These are phyloP conservation scores for Vitis riparia DNA, from an alignment of 164 flowering plant species.

Conservation along the genomic window DNA sequence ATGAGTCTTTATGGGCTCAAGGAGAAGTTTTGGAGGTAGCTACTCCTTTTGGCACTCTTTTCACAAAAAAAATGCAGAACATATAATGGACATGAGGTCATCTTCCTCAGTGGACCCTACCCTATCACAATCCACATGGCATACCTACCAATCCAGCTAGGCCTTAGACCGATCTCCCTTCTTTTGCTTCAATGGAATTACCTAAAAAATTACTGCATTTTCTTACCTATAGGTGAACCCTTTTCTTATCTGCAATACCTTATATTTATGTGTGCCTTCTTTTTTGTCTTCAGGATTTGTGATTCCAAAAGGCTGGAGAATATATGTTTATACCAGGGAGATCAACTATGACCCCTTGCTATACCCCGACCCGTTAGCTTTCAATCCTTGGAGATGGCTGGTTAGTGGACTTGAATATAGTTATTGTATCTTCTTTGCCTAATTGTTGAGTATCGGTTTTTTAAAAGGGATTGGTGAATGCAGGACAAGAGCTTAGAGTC, in stretches of 20 bases:
- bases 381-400: constrained; percentile 89
- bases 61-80: constrained; percentile 2
- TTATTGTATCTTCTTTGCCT: neutral
- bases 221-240: too few species aligned
- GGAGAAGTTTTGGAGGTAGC: constrained; percentile 13
- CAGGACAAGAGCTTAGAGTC: constrained; percentile 71
- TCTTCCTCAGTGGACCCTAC: constrained; percentile 28
- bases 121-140: constrained; percentile 32
- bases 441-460: neutral
- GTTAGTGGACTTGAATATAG: constrained; percentile 20
- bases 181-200: constrained; percentile 4
- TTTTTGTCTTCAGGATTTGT: constrained; percentile 45
- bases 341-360: constrained; percentile 55
- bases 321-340: constrained; percentile 74
- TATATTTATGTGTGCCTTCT: neutral
- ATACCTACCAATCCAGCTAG: constrained; percentile 31
- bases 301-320: constrained; percentile 75
- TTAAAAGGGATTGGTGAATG: constrained; percentile 15
- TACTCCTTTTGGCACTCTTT: constrained; percentile 3
- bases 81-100: constrained; percentile 18
- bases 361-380: constrained; percentile 55
- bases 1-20: constrained; percentile 24
- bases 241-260: too few species aligned
- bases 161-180: constrained; percentile 22
- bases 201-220: too few species aligned